Conservation (phyloP, 306 rosid species). For the Dalbergia cultrata region DNA sequence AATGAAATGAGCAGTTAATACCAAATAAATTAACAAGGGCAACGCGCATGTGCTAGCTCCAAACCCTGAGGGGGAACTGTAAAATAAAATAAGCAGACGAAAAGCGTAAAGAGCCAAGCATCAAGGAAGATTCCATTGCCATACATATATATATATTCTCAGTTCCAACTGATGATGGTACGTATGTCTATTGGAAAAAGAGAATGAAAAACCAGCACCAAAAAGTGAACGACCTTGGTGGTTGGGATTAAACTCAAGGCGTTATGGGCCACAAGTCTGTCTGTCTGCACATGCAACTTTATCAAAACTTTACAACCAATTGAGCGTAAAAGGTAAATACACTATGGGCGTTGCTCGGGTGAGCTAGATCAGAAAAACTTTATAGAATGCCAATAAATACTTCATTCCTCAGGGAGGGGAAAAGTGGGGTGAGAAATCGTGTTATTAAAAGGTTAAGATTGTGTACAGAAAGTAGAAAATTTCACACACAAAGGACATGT, state of each 20-base stretch:
- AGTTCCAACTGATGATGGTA: constrained; percentile 13
- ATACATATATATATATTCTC: constrained; percentile 10
- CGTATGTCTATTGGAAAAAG: not conserved
- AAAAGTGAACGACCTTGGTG: constrained; percentile 5
- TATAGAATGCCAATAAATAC: constrained; percentile 6
- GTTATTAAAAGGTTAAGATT: constrained; percentile 18
- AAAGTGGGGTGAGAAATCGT: no score
- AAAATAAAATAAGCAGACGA: constrained; percentile 15
- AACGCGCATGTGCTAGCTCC: constrained; percentile 48
- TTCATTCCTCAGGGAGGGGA: no score
- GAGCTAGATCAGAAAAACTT: not conserved
- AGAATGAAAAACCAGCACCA: not conserved
- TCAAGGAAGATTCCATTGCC: constrained; percentile 51
- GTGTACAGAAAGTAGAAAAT: constrained; percentile 20
- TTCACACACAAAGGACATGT: not conserved
- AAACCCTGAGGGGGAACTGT: constrained; percentile 42
- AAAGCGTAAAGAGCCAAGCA: constrained; percentile 40
- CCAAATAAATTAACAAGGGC: no score
- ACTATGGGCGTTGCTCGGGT: constrained; percentile 25
- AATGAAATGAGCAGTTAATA: no score
- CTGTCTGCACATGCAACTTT: constrained; percentile 36
- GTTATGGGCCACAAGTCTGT: constrained; percentile 44
- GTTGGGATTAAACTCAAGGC: constrained; percentile 16
- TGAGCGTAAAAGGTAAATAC: not conserved
- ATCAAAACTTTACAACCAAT: constrained; percentile 23